phyloP scores from a whole-genome alignment of 73 alveolate genomes.

The Paramecium sexaurelia region DNA sequence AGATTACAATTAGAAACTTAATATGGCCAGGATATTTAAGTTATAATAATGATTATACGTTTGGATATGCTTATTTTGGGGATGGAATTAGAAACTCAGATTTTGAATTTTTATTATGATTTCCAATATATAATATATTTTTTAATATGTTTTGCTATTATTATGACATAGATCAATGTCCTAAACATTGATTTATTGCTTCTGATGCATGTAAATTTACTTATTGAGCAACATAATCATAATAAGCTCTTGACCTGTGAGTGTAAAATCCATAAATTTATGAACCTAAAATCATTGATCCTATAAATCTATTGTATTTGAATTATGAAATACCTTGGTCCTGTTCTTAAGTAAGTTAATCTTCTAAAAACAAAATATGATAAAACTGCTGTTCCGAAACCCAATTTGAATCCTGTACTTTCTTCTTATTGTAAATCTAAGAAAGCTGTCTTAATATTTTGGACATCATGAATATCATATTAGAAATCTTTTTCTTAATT shows the following conservation, averaged over 20 bases:
- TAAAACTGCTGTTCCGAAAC: conserved; percentile 14
- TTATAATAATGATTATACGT: conserved; percentile 32
- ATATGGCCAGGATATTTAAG: conserved; percentile 93
- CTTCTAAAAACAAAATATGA: neutral
- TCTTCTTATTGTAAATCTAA: neutral
- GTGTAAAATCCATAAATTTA: conserved; percentile 38
- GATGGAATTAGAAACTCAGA: conserved; percentile 53
- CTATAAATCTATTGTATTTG: neutral
- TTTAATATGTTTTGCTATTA: neutral
- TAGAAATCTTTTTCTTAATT: conserved; percentile 14
- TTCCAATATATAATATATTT: neutral
- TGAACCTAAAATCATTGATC: neutral
- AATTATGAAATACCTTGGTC: conserved; percentile 15
- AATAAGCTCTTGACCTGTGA: conserved; percentile 22
- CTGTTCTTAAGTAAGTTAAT: conserved; percentile 31
- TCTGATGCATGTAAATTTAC: conserved; percentile 40
- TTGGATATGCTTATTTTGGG: conserved; percentile 61
- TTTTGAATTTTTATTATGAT: conserved; percentile 56
- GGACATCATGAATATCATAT: conserved; percentile 12
- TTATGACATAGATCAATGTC: conserved; percentile 4
- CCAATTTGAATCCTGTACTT: neutral
- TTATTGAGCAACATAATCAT: conserved; percentile 31
- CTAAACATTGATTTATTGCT: conserved; percentile 33
- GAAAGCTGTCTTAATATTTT: conserved; percentile 30
- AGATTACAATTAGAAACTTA: conserved; percentile 76